Percentiles rank a stretch among this genome's conserved stretches.
Evolutionary conservation across 140 eudicot species (phyloP).

Genomic region (Artemisia princeps): DNA sequence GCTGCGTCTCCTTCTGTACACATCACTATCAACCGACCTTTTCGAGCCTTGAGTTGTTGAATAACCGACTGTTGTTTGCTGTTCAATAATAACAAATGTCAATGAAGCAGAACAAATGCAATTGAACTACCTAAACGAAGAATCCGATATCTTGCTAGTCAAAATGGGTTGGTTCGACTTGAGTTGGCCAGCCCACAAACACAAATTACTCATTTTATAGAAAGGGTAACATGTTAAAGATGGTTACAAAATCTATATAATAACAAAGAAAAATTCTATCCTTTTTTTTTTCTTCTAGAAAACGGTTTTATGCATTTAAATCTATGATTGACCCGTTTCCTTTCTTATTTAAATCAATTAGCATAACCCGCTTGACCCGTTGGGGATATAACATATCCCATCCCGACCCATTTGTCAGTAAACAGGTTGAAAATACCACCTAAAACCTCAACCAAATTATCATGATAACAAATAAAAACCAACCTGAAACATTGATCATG

Average conservation of each 20-base stretch:
- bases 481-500: slow-evolving; percentile 91
- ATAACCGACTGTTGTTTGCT: slow-evolving; percentile 96
- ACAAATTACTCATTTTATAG: too few species aligned
- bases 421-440: not conserved
- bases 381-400: not conserved
- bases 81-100: slow-evolving; percentile 20
- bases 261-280: too few species aligned
- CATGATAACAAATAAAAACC: not conserved
- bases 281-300: too few species aligned
- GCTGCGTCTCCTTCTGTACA: slow-evolving; percentile 88
- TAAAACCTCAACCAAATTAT: not conserved
- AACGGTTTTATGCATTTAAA: not conserved
- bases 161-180: not conserved
- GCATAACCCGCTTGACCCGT: not conserved
- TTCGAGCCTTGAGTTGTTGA: slow-evolving; percentile 95
- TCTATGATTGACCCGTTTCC: not conserved
- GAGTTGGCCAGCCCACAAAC: not conserved
- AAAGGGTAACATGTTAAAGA: too few species aligned
- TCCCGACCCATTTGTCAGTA: not conserved
- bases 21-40: slow-evolving; percentile 92
- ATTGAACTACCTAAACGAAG: not conserved
- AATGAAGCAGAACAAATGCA: slow-evolving; percentile 17
- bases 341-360: not conserved
- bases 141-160: not conserved
- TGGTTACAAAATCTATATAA: too few species aligned